Percentiles rank a stretch among this genome's conserved stretches.
Evolutionary conservation across 202 grass and related monocot genomes (phyloP).

Genomic region (Digitaria exilis): DNA sequence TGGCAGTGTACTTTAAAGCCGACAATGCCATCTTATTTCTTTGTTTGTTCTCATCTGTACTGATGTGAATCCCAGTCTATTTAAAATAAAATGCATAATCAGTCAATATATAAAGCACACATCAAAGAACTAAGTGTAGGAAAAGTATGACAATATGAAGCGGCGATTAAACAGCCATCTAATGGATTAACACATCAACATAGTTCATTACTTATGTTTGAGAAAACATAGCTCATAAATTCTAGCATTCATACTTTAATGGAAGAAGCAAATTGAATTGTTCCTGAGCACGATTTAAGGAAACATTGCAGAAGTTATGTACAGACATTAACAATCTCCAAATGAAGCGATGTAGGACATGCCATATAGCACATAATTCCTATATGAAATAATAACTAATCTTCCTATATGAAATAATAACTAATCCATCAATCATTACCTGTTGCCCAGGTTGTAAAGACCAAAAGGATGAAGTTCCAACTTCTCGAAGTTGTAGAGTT

Average conservation of each 20-base stretch:
- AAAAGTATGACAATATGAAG: neutral
- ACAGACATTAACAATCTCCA: conserved; percentile 26
- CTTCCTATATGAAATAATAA: too few species aligned
- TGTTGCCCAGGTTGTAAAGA: conserved; percentile 83
- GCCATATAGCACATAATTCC: conserved; percentile 20
- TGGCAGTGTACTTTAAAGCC: conserved; percentile 8
- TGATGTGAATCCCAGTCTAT: neutral
- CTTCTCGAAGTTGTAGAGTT: conserved; percentile 75
- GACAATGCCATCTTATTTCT: conserved; percentile 16
- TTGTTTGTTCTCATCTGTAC: conserved; percentile 18
- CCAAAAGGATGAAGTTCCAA: conserved; percentile 76
- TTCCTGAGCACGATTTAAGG: neutral
- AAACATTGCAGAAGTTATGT: conserved; percentile 31
- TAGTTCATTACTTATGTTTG: neutral
- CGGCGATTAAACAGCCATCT: neutral
- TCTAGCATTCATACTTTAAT: neutral
- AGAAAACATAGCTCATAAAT: conserved; percentile 5
- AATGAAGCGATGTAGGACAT: conserved; percentile 12
- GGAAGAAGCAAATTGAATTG: neutral
- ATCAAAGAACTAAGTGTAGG: neutral
- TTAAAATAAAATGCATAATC: conserved; percentile 17
- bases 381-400: too few species aligned
- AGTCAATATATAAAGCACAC: conserved; percentile 8
- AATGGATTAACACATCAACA: neutral
- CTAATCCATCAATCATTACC: conserved; percentile 54